These are phyloP conservation scores for Paramecium bursaria DNA, from an alignment of 73 alveolate genomes.

Conservation along the genomic window DNA sequence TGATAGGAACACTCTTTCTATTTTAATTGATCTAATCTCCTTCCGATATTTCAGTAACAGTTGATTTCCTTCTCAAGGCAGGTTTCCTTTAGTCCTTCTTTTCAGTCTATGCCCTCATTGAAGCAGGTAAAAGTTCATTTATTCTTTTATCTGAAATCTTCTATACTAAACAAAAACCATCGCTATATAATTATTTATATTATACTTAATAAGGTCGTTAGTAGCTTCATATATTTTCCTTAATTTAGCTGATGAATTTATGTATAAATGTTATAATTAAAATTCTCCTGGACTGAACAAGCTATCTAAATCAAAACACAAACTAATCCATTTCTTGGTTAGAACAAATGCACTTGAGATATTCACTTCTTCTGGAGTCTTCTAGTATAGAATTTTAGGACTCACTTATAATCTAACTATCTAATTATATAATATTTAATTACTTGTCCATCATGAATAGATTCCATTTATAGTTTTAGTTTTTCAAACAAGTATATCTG, in stretches of 20 bases:
- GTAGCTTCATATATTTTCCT: constrained; percentile 25
- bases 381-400: not conserved
- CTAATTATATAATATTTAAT: not conserved
- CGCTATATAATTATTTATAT: not conserved
- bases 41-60: not conserved
- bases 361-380: no score
- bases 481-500: not conserved
- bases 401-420: not conserved
- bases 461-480: not conserved
- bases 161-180: constrained; percentile 30
- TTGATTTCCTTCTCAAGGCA: not conserved
- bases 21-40: not conserved
- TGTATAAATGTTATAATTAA: not conserved
- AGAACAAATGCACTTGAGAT: constrained; percentile 26
- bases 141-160: constrained; percentile 18
- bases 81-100: constrained; percentile 3
- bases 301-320: constrained; percentile 28
- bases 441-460: not conserved
- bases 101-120: constrained; percentile 23
- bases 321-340: constrained; percentile 51
- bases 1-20: not conserved
- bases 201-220: not conserved
- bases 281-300: not conserved
- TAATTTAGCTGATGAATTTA: constrained; percentile 4
- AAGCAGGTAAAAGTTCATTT: not conserved